These are phyloP conservation scores for Solanum etuberosum DNA, from an alignment of 257 asterid species.

Conservation along the genomic window DNA sequence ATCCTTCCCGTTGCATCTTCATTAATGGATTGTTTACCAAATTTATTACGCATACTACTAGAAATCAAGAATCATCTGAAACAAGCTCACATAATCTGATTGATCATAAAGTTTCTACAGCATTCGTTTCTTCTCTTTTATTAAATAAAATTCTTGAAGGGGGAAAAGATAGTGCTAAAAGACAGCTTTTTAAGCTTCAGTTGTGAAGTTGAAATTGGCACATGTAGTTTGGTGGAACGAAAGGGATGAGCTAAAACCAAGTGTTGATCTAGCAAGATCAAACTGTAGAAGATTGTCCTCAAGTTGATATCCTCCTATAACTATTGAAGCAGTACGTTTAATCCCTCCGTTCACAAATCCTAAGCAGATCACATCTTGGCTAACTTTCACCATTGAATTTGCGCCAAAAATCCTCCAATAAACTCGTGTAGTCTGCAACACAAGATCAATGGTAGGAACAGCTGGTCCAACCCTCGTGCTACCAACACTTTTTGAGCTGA, in stretches of 20 bases:
- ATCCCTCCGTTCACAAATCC: conserved; percentile 16
- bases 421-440: conserved; percentile 16
- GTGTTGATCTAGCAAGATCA: conserved; percentile 29
- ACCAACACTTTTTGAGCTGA: conserved; percentile 20
- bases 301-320: conserved; percentile 37
- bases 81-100: not conserved
- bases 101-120: not conserved
- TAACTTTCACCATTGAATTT: conserved; percentile 36
- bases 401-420: conserved; percentile 41
- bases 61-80: not conserved
- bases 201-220: conserved; percentile 2
- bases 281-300: conserved; percentile 46
- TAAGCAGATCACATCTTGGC: conserved; percentile 10
- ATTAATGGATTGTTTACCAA: not conserved
- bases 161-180: not conserved
- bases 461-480: conserved; percentile 35
- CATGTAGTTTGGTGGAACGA: conserved; percentile 9
- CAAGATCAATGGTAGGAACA: conserved; percentile 38
- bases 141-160: not conserved
- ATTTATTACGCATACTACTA: not conserved
- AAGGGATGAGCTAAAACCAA: conserved; percentile 38
- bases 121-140: not conserved
- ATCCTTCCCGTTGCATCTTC: not conserved
- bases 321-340: conserved; percentile 11
- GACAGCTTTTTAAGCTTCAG: not conserved